Evolutionary conservation across 768 basidiomycete species (phyloP).

Genomic region (Boletus insuetus): DNA sequence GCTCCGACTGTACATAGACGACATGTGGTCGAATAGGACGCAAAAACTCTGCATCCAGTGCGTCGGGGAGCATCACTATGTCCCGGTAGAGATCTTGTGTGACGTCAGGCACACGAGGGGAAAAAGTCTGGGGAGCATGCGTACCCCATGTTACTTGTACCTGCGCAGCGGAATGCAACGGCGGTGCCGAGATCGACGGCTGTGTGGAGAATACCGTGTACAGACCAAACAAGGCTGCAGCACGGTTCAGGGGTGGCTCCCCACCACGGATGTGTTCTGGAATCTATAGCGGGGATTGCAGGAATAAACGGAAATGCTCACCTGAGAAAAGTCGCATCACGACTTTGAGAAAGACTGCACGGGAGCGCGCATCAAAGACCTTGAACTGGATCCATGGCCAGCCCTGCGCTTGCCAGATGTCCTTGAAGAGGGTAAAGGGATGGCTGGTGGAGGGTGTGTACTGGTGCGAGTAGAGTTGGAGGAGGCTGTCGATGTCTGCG

Average conservation of each 20-base stretch:
- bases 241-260: constrained; percentile 53
- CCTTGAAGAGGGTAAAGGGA: constrained; percentile 73
- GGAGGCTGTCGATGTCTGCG: constrained; percentile 57
- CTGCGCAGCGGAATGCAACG: constrained; percentile 48
- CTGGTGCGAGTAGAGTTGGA: constrained; percentile 50
- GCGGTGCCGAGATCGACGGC: constrained; percentile 51
- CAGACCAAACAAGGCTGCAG: constrained; percentile 62
- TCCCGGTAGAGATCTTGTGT: constrained; percentile 54
- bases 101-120: constrained; percentile 2
- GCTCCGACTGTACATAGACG: constrained; percentile 45
- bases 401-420: constrained; percentile 60
- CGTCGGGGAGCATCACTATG: constrained; percentile 47
- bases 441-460: constrained; percentile 34
- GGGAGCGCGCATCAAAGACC: constrained; percentile 63
- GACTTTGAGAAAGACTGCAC: constrained; percentile 59
- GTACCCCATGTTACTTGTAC: constrained; percentile 62
- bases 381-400: constrained; percentile 80
- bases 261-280: constrained; percentile 53
- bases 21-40: constrained; percentile 49
- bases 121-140: background rate
- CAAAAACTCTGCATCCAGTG: constrained; percentile 40
- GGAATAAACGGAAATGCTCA: constrained; percentile 28
- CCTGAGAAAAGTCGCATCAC: constrained; percentile 67
- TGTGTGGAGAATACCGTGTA: constrained; percentile 73
- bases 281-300: background rate